phyloP scores from a whole-genome alignment of 2,329 filamentous ascomycete genomes.

The Rutstroemia sp. region DNA sequence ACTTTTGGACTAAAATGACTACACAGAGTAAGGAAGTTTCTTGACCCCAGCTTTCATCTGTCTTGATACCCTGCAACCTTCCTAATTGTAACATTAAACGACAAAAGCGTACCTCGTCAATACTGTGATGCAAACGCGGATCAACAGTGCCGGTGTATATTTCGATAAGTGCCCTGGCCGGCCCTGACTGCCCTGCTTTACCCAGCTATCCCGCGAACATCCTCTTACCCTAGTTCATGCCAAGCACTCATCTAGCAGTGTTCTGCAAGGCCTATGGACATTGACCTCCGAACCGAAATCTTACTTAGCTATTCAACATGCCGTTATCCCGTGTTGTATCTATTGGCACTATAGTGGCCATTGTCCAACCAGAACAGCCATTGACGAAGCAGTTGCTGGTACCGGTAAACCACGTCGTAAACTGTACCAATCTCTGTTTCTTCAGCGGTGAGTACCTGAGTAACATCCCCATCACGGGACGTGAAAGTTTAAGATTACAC shows the following conservation, averaged over 20 bases:
- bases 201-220: not conserved
- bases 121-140: not conserved
- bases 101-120: conserved; percentile 1
- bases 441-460: not conserved
- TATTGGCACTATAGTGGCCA: not conserved
- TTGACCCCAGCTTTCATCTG: not conserved
- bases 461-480: not conserved
- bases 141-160: not conserved
- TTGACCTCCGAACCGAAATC: not conserved
- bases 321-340: not conserved
- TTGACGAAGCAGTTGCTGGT: not conserved
- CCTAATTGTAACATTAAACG: conserved; percentile 5
- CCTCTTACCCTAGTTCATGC: conserved; percentile 1
- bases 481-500: not conserved
- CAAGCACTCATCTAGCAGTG: not conserved
- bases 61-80: not conserved
- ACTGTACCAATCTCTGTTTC: not conserved
- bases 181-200: not conserved
- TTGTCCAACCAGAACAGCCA: not conserved
- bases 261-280: not conserved
- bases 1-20: not conserved
- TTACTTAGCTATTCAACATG: not conserved
- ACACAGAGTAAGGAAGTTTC: not conserved
- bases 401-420: not conserved
- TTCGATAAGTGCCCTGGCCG: not conserved